These are phyloP conservation scores for Penicillium diatomitis DNA, from an alignment of 495 filamentous ascomycete species.

Conservation along the genomic window DNA sequence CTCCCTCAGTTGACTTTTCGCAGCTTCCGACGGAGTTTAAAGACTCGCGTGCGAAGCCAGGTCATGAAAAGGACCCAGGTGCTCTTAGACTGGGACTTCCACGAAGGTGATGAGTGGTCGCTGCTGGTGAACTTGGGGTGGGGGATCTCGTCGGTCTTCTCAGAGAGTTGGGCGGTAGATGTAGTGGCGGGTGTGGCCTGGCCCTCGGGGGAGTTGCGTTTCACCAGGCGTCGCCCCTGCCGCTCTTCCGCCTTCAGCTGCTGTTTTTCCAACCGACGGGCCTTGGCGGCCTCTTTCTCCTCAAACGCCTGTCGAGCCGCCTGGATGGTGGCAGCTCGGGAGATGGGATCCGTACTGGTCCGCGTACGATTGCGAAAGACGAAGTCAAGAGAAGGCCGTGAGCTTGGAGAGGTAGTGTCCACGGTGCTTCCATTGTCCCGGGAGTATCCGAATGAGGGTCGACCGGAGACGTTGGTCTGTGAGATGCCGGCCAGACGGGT, in stretches of 20 bases:
- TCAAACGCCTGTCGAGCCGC: slow-evolving; percentile 48
- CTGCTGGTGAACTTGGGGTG: neutral
- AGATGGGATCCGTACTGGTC: slow-evolving; percentile 39
- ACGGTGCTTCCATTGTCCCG: slow-evolving; percentile 34
- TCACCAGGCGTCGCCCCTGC: slow-evolving; percentile 28
- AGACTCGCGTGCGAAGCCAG: slow-evolving; percentile 39
- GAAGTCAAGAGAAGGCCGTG: slow-evolving; percentile 48
- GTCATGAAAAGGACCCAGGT: slow-evolving; percentile 41
- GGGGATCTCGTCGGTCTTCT: slow-evolving; percentile 6
- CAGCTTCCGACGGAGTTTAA: slow-evolving; percentile 34
- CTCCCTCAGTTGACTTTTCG: slow-evolving; percentile 18
- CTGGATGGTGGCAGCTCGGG: slow-evolving; percentile 44
- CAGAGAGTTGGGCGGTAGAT: slow-evolving; percentile 7
- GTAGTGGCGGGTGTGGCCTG: slow-evolving; percentile 4
- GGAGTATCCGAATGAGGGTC: slow-evolving; percentile 40
- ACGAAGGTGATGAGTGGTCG: slow-evolving; percentile 10
- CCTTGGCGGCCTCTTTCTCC: slow-evolving; percentile 52
- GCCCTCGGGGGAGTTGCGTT: slow-evolving; percentile 16
- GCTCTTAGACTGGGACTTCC: slow-evolving; percentile 34
- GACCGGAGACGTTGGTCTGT: slow-evolving; percentile 44
- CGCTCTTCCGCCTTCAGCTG: slow-evolving; percentile 41
- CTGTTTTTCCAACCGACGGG: slow-evolving; percentile 44
- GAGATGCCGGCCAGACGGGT: slow-evolving; percentile 39
- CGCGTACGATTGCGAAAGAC: slow-evolving; percentile 42
- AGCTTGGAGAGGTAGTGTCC: slow-evolving; percentile 40